phyloP scores from a whole-genome alignment of 352 stramenopile species.

The Globisporangium cystogenes region DNA sequence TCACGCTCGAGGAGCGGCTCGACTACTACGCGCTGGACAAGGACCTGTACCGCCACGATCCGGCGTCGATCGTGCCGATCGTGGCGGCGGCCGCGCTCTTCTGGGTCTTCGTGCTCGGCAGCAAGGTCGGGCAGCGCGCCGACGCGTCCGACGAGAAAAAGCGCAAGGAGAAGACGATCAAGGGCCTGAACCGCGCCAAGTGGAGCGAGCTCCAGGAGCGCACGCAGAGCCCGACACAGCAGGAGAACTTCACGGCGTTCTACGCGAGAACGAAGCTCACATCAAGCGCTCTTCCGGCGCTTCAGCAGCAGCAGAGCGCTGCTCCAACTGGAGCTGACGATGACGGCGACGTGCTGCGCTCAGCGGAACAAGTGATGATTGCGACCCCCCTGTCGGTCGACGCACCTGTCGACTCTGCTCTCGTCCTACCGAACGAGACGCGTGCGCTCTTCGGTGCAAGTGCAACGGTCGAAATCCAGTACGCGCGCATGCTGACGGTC shows the following conservation, averaged over 20 bases:
- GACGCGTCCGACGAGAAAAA: conserved; percentile 28
- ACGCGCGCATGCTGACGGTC: conserved; percentile 18
- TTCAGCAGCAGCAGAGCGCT: conserved; percentile 6
- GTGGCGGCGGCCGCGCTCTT: conserved; percentile 36
- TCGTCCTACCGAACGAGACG: conserved; percentile 35
- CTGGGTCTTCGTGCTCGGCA: conserved; percentile 24
- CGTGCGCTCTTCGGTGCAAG: conserved; percentile 43
- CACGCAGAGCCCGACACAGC: conserved; percentile 16
- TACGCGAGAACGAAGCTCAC: conserved; percentile 29
- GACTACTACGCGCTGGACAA: conserved; percentile 49
- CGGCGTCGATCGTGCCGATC: conserved; percentile 37
- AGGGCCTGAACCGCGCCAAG: conserved; percentile 53
- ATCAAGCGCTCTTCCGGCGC: not conserved
- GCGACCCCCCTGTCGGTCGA: conserved; percentile 3
- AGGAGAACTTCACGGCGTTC: conserved; percentile 49
- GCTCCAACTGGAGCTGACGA: not conserved
- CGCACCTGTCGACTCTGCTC: not conserved
- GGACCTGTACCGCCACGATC: conserved; percentile 61
- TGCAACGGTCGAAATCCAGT: conserved; percentile 25
- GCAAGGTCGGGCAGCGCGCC: conserved; percentile 23
- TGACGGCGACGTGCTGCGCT: not conserved
- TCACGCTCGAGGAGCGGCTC: conserved; percentile 57
- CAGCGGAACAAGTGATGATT: not conserved
- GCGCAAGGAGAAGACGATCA: conserved; percentile 53
- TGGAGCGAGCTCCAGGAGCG: conserved; percentile 56